Evolutionary conservation across 2,329 filamentous ascomycete species (phyloP), one percentile per base, ranked within the genome.

Genomic region (Elsinoe australis): DNA sequence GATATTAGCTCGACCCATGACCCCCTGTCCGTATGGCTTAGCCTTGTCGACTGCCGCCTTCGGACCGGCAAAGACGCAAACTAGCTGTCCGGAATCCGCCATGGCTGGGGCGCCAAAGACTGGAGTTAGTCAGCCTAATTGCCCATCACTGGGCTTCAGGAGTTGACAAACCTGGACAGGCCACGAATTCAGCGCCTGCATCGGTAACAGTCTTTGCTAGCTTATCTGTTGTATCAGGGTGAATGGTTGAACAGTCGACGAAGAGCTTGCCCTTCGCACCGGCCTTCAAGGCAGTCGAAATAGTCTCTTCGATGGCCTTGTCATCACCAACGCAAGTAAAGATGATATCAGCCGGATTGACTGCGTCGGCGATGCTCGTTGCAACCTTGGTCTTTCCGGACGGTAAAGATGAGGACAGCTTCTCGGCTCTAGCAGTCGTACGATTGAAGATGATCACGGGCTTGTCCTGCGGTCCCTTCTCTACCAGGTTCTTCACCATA

Each of bases 201-300:
- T 63, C 71, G 9, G 70, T 69, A 51, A 83, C 69, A 19, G 66
- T 70, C 55, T 78, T 71, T 19, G 81, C 81, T 2, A 87, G 65
- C 19, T 71, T 72, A 52, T 85, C 77, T 1, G 85, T 85, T 3
- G 85, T 87, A 49, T 89, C 83, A 0, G 89, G 88, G 64, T 92
- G 85, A 28, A 95, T 78, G 19, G 88, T 95, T 3, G 86, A 92
- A 72, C 84, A 89, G 61, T 95, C 88, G 24, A 94, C 76, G 55
- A 95, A 82, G 12, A 92, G 70, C 68, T 94, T 95, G 52, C 79
- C 80, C 21, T 72, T 72, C 50, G 79, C 68, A 14, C 67, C 60
- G 15, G 47, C 48, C 39, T 75, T 58, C 3, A 87, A 67, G 22
- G 83, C 75, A 2, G 72, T 62, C 33, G 73, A 64, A 51, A 87